Evolutionary conservation across 345 rosid genomes (phyloP), one percentile per base, ranked within the genome.

Genomic region (Dovyalis caffra): DNA sequence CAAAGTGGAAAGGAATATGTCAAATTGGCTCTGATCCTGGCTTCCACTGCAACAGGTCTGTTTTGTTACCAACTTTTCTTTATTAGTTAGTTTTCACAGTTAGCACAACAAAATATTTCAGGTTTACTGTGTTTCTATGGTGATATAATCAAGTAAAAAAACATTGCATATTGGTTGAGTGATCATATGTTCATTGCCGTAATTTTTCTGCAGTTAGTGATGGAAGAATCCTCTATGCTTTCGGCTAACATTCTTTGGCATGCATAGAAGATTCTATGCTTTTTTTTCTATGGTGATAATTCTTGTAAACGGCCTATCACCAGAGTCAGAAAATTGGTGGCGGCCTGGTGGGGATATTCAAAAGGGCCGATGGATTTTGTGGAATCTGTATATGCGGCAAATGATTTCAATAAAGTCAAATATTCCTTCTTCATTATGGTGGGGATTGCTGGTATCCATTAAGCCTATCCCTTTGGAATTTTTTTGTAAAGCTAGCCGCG

Each of bases 1-100:
- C 73, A 2, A 75, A 76, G 74, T 80, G 83, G 83, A 71, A 67
- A 45, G 83, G 83, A 75, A 76, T 49, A 8, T 80, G 83, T 62
- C 76, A 75, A 32, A 67, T 26, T 49, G 79, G 40, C 31, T 45
- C 40, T 0, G 76, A 72, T 66, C 66, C 73, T 61, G 26, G 31
- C 29, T 75, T 80, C 76, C 72, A 62, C 23, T 80, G 83, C 66
- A 80, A 80, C 60, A 75, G 76, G 81, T 78, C 28, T 53, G 25
- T 21, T 65, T 65, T n/a, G 28, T 70, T 29, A 4, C 49, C 14
- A 23, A 16, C 53, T 1, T 1, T 21, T 0, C 6, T 66, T 66
- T 65, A 18, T 35, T 8, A n/a, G n/a, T n/a, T n/a, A n/a, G n/a
- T n/a, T n/a, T n/a, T n/a, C n/a, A n/a, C n/a, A n/a, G n/a, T n/a